phyloP scores from a whole-genome alignment of 2,329 filamentous ascomycete species.

The Elsinoe arachidis region DNA sequence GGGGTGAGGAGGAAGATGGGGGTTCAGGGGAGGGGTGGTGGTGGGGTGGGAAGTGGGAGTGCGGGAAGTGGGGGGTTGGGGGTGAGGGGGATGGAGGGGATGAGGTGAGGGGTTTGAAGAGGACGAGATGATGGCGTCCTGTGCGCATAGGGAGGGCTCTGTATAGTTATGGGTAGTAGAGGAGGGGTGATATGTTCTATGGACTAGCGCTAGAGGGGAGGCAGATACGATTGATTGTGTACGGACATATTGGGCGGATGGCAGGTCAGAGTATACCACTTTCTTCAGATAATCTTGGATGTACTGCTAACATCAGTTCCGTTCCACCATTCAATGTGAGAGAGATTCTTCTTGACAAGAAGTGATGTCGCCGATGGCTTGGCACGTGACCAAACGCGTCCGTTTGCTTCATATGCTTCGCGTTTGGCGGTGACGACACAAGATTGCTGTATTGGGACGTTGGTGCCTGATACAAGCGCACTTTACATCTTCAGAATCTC shows the following conservation, averaged over 20 bases:
- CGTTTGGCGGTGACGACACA: neutral
- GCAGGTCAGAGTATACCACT: neutral
- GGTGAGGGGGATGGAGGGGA: constrained; percentile 5
- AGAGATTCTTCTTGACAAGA: too few relatives aligned
- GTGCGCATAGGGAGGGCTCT: too few relatives aligned
- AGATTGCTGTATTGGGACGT: neutral
- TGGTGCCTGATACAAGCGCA: neutral
- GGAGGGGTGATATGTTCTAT: neutral
- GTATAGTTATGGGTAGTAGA: neutral
- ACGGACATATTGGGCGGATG: neutral
- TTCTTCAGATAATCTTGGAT: neutral
- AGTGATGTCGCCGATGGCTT: neutral
- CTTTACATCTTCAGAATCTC: neutral
- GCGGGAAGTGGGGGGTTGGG: neutral
- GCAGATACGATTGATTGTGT: too few relatives aligned
- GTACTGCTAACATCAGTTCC: neutral
- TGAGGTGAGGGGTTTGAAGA: neutral
- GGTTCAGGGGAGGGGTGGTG: neutral
- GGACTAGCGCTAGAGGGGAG: neutral
- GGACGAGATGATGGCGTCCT: neutral
- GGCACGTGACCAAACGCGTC: neutral
- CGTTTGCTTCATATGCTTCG: neutral
- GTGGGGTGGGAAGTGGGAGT: constrained; percentile 6
- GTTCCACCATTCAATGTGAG: too few relatives aligned
- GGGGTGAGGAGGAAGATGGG: constrained; percentile 29